Evolutionary conservation across 108 stramenopile genomes (phyloP).

Genomic region (Fragilaria crotonensis): DNA sequence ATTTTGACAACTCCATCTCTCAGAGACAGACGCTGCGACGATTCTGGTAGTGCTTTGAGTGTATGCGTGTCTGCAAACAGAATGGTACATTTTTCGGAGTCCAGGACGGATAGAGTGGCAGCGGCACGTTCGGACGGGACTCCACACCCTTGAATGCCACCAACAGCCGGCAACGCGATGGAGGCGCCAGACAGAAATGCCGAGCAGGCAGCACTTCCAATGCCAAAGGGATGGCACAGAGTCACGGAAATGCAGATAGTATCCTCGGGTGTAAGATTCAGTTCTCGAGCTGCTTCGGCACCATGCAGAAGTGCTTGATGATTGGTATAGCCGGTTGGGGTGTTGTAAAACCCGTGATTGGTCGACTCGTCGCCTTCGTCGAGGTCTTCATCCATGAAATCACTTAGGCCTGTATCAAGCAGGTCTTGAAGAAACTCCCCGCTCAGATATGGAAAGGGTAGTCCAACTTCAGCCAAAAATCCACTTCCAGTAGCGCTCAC

Average conservation of each 20-base stretch:
- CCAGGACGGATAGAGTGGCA: conserved; percentile 27
- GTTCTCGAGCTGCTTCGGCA: conserved; percentile 13
- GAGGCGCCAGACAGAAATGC: conserved; percentile 20
- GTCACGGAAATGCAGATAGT: conserved; percentile 32
- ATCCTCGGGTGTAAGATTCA: conserved; percentile 26
- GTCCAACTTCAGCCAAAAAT: conserved; percentile 25
- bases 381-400: neutral
- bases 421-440: conserved; percentile 23
- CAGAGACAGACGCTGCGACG: conserved; percentile 8
- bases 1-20: conserved; percentile 40
- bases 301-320: conserved; percentile 18
- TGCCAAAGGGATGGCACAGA: conserved; percentile 41
- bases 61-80: conserved; percentile 45
- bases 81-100: conserved; percentile 29
- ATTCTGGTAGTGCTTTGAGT: conserved; percentile 28
- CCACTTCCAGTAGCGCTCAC: conserved; percentile 6
- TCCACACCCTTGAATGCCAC: conserved; percentile 41
- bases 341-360: conserved; percentile 24
- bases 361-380: conserved; percentile 13
- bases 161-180: conserved; percentile 37
- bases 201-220: conserved; percentile 32
- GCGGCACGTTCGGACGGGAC: conserved; percentile 38
- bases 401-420: conserved; percentile 8
- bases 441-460: conserved; percentile 10
- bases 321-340: conserved; percentile 25